phyloP scores from a whole-genome alignment of 345 rosid species.

The Eucalyptus tenuipes region DNA sequence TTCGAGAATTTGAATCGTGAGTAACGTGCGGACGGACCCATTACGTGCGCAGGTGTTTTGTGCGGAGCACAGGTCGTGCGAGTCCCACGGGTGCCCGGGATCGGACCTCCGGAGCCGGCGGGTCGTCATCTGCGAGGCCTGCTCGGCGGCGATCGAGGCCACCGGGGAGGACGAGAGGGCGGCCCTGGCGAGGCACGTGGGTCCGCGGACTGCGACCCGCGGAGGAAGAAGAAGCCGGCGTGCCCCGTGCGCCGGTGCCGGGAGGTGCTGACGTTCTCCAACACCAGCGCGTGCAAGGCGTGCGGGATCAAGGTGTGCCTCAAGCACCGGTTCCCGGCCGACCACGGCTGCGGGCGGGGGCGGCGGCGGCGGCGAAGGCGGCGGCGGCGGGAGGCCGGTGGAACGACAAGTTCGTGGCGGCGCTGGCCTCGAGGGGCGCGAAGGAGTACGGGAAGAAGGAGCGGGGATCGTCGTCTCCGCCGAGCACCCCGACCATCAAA shows the following conservation, averaged over 20 bases:
- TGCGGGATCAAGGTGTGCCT: constrained; percentile 64
- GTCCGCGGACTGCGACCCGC: constrained; percentile 55
- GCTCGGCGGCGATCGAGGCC: constrained; percentile 55
- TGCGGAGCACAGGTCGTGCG: constrained; percentile 55
- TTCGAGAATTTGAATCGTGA: not conserved
- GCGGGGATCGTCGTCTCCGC: constrained; percentile 2
- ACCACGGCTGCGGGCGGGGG: constrained; percentile 39
- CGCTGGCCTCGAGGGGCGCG: constrained; percentile 34
- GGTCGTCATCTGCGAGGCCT: constrained; percentile 55
- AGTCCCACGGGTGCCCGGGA: constrained; percentile 60
- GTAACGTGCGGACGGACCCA: not conserved
- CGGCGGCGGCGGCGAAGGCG: not conserved
- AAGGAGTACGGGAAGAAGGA: constrained; percentile 29
- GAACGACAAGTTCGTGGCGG: constrained; percentile 47
- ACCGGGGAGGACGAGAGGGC: constrained; percentile 37
- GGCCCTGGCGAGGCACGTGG: constrained; percentile 39
- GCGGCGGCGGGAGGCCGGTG: constrained; percentile 4
- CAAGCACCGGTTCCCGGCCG: constrained; percentile 67
- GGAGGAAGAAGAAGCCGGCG: constrained; percentile 33
- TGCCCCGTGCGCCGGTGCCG: constrained; percentile 63
- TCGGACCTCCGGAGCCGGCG: constrained; percentile 46
- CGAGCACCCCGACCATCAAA: constrained; percentile 13
- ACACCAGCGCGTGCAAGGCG: constrained; percentile 55
- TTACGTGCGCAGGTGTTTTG: constrained; percentile 46
- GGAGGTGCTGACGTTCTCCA: constrained; percentile 57